Evolutionary conservation across 1,139 yeast species (phyloP).

Genomic region (Spathaspora sp.): DNA sequence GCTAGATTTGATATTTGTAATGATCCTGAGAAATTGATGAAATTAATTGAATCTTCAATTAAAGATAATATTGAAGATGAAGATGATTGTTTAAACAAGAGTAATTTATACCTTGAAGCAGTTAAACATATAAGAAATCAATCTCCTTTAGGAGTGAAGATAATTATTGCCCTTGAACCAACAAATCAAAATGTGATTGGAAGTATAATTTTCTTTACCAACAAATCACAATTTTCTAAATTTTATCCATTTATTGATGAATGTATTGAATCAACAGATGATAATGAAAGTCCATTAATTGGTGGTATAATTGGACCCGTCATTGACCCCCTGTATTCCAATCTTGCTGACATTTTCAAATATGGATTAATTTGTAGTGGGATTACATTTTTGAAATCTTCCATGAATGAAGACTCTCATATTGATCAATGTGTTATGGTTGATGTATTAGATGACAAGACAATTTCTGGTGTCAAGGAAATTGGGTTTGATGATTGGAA

Average conservation of each 20-base stretch:
- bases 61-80: slow-evolving; percentile 9
- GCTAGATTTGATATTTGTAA: slow-evolving; percentile 56
- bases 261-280: slow-evolving; percentile 13
- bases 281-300: slow-evolving; percentile 20
- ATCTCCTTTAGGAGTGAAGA: slow-evolving; percentile 35
- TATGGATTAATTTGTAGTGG: slow-evolving; percentile 62
- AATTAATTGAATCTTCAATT: slow-evolving; percentile 25
- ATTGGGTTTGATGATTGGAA: slow-evolving; percentile 47
- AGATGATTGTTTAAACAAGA: slow-evolving; percentile 11
- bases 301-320: slow-evolving; percentile 62
- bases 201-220: slow-evolving; percentile 53
- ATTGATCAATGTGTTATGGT: slow-evolving; percentile 39
- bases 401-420: slow-evolving; percentile 21
- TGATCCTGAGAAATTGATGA: slow-evolving; percentile 38
- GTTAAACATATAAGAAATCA: slow-evolving; percentile 20
- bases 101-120: slow-evolving; percentile 25
- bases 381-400: slow-evolving; percentile 50
- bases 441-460: slow-evolving; percentile 40
- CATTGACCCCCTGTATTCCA: slow-evolving; percentile 55
- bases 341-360: slow-evolving; percentile 54
- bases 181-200: slow-evolving; percentile 56
- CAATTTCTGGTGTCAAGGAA: slow-evolving; percentile 37
- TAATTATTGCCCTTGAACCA: slow-evolving; percentile 59
- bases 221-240: slow-evolving; percentile 44
- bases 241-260: slow-evolving; percentile 54